These are phyloP conservation scores for Neurospora sp. DNA, from an alignment of 2,329 filamentous ascomycete species.

Conservation along the genomic window DNA sequence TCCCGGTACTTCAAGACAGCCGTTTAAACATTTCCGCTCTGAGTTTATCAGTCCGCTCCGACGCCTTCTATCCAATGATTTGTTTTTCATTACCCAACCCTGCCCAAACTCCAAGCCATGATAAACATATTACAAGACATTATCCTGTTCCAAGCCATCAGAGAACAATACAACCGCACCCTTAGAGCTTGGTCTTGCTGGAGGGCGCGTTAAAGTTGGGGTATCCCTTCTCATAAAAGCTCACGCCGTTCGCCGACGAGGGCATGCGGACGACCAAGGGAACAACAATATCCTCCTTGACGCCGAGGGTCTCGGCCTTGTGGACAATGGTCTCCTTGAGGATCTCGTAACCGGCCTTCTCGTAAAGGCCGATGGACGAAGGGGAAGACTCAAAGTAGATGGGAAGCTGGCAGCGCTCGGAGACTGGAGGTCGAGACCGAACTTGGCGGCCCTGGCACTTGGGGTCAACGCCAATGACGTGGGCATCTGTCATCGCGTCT, in stretches of 20 bases:
- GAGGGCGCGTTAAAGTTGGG: conserved; percentile 1
- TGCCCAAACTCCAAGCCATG: background rate
- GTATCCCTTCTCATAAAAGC: conserved; percentile 10
- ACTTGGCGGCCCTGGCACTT: conserved; percentile 32
- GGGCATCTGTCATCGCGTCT: conserved; percentile 21
- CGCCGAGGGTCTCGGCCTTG: conserved; percentile 26
- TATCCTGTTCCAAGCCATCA: background rate
- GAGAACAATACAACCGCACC: background rate
- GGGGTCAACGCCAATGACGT: conserved; percentile 35
- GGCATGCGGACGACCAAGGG: conserved; percentile 34
- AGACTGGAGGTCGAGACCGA: conserved; percentile 24
- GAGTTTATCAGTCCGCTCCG: background rate
- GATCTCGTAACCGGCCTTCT: conserved; percentile 34
- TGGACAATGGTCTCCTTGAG: conserved; percentile 28
- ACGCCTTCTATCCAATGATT: background rate
- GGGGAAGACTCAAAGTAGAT: conserved; percentile 38
- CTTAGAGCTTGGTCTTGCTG: background rate
- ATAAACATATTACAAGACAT: background rate
- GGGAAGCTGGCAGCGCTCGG: conserved; percentile 28
- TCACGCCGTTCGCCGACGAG: conserved; percentile 7
- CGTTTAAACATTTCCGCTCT: background rate
- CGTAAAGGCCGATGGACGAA: conserved; percentile 31
- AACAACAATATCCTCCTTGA: conserved; percentile 26
- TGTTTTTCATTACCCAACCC: background rate
- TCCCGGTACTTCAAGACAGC: background rate